A percentile compares a stretch with the other conserved stretches of the same genome.
These are phyloP conservation scores for Salix exigua DNA, from an alignment of 345 rosid species.

Conservation along the genomic window DNA sequence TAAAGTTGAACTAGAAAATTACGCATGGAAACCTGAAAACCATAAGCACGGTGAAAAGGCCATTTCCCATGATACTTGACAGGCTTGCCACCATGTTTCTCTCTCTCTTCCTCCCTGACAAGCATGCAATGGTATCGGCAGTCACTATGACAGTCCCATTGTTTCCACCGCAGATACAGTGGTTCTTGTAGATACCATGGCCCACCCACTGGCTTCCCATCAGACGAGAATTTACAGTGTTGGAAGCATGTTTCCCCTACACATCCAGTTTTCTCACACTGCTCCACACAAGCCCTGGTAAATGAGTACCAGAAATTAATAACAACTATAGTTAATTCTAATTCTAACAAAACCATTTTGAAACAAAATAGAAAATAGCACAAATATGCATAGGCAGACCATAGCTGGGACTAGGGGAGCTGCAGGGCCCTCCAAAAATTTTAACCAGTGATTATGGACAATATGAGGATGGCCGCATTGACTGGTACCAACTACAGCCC, in stretches of 20 bases:
- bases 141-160: slow-evolving; percentile 78
- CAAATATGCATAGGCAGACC: not conserved
- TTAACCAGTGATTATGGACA: not conserved
- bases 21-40: slow-evolving; percentile 51
- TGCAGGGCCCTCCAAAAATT: not conserved
- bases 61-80: slow-evolving; percentile 86
- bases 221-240: slow-evolving; percentile 81
- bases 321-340: not conserved
- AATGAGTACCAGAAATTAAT: not conserved
- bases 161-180: slow-evolving; percentile 77
- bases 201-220: slow-evolving; percentile 74
- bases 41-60: slow-evolving; percentile 77
- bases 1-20: not conserved
- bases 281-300: slow-evolving; percentile 62
- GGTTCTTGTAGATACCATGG: slow-evolving; percentile 92
- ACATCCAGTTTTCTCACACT: slow-evolving; percentile 78
- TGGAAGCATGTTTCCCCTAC: slow-evolving; percentile 76
- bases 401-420: not conserved
- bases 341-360: not conserved
- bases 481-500: not conserved
- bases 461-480: not conserved
- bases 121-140: slow-evolving; percentile 81
- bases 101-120: slow-evolving; percentile 73
- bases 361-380: not conserved
- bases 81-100: slow-evolving; percentile 56